Base-by-base conservation (phyloP, 78 protist genomes). In the Andalucia godoyi region DNA sequence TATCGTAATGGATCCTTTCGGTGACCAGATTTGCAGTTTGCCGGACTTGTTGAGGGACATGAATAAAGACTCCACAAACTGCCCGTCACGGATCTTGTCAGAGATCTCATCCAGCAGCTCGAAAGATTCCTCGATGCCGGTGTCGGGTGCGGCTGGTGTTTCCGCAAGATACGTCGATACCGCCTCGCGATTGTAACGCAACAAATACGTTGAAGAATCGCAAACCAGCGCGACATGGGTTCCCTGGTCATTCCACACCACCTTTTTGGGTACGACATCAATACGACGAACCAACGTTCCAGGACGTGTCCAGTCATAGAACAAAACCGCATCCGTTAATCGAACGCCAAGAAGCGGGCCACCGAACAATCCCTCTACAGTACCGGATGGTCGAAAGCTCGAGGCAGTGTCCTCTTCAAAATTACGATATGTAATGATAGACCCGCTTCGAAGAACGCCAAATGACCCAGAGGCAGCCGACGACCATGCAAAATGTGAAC, bases 21-120 rank as follows among this genome's bases (percentile, higher is more conserved):
- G n/a, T n/a, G n/a, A n/a, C n/a, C n/a, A n/a, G n/a, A n/a, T n/a
- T 74, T 87, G 87, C 58, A 96, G 83, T 23, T 93, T 75, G 36
- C 79, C 63, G 36, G 18, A 57, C 23, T 37, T 32, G 74, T 75
- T 91, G 45, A 90, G 79, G 86, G 83, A 96, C 63, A 94, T 42
- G 40, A 96, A 92, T 82, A 95, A 90, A 43, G 90, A 95, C 29
- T 97, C 97, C 13, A 89, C 87, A 97, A 96, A 95, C 43, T 32
- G 15, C 38, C 77, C 92, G 3, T 89, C 74, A 25, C 79, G 77
- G 30, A 89, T 72, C 6, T 51, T 18, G 54, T 70, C 72, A 0
- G 18, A 50, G 15, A 59, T 0, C 62, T 88, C 95, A 36, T 77
- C 71, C 12, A 77, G 43, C 33, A 90, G 79, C 30, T 86, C 89